Evolutionary conservation across 305 asterid genomes (phyloP).

Genomic region (Fraxinus velutina): DNA sequence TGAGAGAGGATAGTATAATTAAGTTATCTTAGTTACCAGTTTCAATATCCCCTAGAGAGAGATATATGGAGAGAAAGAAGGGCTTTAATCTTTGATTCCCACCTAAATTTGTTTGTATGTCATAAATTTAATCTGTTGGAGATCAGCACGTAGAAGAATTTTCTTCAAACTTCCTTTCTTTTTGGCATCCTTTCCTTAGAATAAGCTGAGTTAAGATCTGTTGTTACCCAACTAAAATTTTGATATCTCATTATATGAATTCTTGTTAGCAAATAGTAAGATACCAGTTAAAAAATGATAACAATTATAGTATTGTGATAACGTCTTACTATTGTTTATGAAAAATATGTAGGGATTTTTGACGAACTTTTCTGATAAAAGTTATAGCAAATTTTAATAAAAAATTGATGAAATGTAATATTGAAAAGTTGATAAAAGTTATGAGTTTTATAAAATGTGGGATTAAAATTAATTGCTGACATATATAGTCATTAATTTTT

Average conservation of each 20-base stretch:
- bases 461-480: neutral
- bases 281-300: neutral
- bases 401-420: neutral
- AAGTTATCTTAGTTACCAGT: conserved; percentile 37
- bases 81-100: neutral
- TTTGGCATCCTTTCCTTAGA: neutral
- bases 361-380: too few relatives aligned
- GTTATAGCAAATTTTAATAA: too few relatives aligned
- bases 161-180: neutral
- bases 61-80: neutral
- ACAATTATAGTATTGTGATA: neutral
- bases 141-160: neutral
- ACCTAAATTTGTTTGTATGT: neutral
- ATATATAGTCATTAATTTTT: too few relatives aligned
- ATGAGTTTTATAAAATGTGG: too few relatives aligned
- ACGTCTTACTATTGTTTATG: neutral
- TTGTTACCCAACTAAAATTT: neutral
- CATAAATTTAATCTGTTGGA: neutral
- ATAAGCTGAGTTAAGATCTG: neutral
- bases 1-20: conserved; percentile 38
- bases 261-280: neutral
- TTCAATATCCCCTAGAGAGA: conserved; percentile 37
- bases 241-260: neutral
- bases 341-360: neutral
- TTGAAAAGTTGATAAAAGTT: too few relatives aligned